Percentiles rank a stretch among this genome's conserved stretches.
These are phyloP conservation scores for Porogramme epimiltina DNA, from an alignment of 1,284 basidiomycete genomes.

Conservation along the genomic window DNA sequence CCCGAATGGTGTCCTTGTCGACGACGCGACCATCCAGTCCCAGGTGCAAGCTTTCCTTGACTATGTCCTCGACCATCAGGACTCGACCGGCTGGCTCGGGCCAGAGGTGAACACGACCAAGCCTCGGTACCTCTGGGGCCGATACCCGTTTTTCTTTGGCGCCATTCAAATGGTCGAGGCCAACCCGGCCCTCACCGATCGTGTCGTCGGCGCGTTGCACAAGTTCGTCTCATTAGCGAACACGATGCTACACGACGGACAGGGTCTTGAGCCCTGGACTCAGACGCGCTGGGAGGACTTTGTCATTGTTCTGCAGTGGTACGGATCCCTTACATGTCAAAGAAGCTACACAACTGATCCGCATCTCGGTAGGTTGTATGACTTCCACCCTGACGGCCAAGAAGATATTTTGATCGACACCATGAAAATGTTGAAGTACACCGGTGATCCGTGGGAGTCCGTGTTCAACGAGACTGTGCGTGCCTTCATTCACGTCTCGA, in stretches of 20 bases:
- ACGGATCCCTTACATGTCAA: conserved; percentile 11
- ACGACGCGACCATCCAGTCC: conserved; percentile 45
- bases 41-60: conserved; percentile 53
- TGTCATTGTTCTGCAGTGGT: conserved; percentile 56
- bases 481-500: too few relatives aligned
- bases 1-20: conserved; percentile 48
- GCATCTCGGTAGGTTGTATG: conserved; percentile 46
- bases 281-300: conserved; percentile 62
- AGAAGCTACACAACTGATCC: too few relatives aligned
- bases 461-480: conserved; percentile 32
- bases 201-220: conserved; percentile 49
- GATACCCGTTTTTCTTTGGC: conserved; percentile 60
- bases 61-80: conserved; percentile 56
- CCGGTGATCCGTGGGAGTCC: conserved; percentile 54
- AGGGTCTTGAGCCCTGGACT: conserved; percentile 55
- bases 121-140: conserved; percentile 57
- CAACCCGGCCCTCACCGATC: conserved; percentile 43
- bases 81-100: conserved; percentile 57
- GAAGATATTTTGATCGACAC: conserved; percentile 55
- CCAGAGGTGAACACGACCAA: conserved; percentile 57
- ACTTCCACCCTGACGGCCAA: conserved; percentile 51
- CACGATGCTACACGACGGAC: conserved; percentile 51
- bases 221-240: conserved; percentile 58
- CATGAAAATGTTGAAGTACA: conserved; percentile 53
- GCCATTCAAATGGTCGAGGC: conserved; percentile 56